Evolutionary conservation across 805 yeast species (phyloP), one percentile per base, ranked within the genome.

Genomic region (Suhomyces kilbournensis): DNA sequence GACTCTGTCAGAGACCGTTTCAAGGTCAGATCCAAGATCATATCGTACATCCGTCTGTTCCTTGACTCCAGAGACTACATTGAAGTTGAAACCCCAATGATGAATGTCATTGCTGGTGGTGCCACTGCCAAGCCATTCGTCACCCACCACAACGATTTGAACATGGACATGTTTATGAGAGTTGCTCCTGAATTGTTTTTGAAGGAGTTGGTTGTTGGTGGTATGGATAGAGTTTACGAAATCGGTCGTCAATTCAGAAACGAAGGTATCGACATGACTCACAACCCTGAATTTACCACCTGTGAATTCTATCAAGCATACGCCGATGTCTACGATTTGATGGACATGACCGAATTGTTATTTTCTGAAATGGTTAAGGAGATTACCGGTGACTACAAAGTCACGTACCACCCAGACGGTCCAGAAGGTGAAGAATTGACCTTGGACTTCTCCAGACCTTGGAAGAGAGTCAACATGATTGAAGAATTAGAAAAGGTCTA

Each of bases 71-170:
- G 97, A 74, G 87, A 85, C 56, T 93, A 88, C 70, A 79, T 90
- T 61, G 99, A 93, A 79, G 99, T 93, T 58, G 98, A 94, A 79
- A 93, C 99, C 56, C 99, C 99, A 67, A 94, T 93, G 88, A 86
- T 93, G 94, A 94, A 94, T 77, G 89, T 90, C 60, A 92, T 94
- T 74, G 98, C 98, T 54, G 98, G 98, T 71, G 99, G 99, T 77
- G 99, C 99, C 62, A 94, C 98, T 57, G 99, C 99, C 62, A 93
- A 91, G 78, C 99, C 99, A 43, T 93, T 93, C 74, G 78, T 88
- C 62, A 94, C 98, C 51, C 98, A 94, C 70, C 98, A 93, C 78
- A 94, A 93, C 69, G 98, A 94, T 68, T 83, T 94, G 70, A 85
- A 90, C 76, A 85, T 94, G 90, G 94, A 93, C 66, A 88, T 93